Evolutionary conservation across 257 asterid species (phyloP).

Genomic region (Petrea volubilis): DNA sequence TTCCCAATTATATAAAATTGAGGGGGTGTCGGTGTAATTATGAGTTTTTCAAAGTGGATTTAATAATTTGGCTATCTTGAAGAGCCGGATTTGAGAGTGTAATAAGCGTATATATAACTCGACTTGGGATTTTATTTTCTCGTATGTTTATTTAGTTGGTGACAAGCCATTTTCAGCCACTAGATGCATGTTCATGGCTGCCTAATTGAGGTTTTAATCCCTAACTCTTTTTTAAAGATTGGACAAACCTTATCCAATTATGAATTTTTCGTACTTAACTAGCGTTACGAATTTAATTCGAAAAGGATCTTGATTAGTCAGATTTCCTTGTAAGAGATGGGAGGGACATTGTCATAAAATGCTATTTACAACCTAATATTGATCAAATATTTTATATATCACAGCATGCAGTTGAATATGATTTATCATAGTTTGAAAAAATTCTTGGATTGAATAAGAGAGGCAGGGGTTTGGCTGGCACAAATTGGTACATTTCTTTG

Average conservation of each 20-base stretch:
- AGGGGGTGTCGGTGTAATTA: too few relatives aligned
- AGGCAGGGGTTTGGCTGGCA: slow-evolving; percentile 28
- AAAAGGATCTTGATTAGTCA: neutral
- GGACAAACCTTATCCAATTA: neutral
- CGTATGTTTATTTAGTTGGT: slow-evolving; percentile 9
- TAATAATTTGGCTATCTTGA: too few relatives aligned
- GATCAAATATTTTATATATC: neutral
- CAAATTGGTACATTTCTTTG: slow-evolving; percentile 25
- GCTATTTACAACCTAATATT: slow-evolving; percentile 4
- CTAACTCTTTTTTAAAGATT: too few relatives aligned
- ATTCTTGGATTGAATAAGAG: slow-evolving; percentile 23
- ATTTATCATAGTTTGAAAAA: slow-evolving; percentile 5
- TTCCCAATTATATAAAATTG: too few relatives aligned
- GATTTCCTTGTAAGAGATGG: neutral
- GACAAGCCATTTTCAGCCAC: slow-evolving; percentile 12
- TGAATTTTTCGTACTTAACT: neutral
- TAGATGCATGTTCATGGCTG: neutral
- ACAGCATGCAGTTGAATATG: neutral
- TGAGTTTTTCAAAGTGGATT: too few relatives aligned
- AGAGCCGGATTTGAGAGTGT: too few relatives aligned
- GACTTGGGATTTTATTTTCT: too few relatives aligned
- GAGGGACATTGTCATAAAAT: slow-evolving; percentile 16
- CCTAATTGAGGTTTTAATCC: neutral
- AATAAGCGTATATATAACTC: too few relatives aligned
- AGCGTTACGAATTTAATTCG: neutral